These are phyloP conservation scores for Brassica hybrid DNA, from an alignment of 441 rosid genomes.

Conservation along the genomic window DNA sequence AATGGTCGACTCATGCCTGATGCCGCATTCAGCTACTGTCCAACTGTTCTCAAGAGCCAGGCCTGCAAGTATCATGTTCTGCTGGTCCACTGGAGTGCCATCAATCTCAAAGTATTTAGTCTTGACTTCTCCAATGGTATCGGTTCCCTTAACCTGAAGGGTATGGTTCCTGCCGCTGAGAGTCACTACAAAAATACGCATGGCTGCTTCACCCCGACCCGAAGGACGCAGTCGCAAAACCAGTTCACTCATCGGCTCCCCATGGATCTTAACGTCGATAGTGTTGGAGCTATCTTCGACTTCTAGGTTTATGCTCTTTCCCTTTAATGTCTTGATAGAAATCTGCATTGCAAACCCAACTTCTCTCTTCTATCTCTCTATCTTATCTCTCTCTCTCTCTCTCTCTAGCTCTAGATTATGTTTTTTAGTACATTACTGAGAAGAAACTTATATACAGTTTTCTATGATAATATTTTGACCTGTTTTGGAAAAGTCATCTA, in stretches of 20 bases:
- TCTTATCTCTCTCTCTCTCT: no score
- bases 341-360: not conserved
- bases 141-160: not conserved
- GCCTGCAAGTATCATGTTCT: no score
- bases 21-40: no score
- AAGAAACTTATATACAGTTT: no score
- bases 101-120: not conserved
- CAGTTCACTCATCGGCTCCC: constrained; percentile 2
- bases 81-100: not conserved
- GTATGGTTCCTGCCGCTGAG: not conserved
- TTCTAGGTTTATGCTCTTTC: constrained; percentile 1
- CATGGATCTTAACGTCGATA: constrained; percentile 4
- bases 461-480: no score
- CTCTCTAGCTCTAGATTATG: no score
- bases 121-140: not conserved
- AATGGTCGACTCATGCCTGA: no score
- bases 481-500: no score
- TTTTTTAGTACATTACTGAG: no score
- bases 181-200: not conserved
- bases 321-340: not conserved
- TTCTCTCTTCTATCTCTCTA: not conserved
- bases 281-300: not conserved
- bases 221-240: not conserved
- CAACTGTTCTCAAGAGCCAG: no score
- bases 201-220: not conserved